phyloP scores from a whole-genome alignment of 2,329 filamentous ascomycete genomes.

The Ophiostoma australiae region DNA sequence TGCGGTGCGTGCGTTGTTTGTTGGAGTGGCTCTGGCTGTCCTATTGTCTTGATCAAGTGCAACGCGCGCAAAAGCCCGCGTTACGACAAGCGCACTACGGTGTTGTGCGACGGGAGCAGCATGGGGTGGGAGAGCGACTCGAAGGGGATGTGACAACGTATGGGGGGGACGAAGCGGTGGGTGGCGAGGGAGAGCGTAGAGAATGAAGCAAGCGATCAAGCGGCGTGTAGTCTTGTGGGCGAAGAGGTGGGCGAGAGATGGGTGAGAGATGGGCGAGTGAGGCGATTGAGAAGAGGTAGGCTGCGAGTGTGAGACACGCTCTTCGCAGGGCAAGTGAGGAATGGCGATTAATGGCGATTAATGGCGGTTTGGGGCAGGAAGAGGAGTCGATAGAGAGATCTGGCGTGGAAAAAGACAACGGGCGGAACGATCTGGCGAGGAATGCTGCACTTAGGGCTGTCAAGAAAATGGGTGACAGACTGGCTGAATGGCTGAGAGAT shows the following conservation, averaged over 20 bases:
- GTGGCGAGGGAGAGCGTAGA: not conserved
- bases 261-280: not conserved
- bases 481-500: not conserved
- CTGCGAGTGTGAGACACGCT: conserved; percentile 8
- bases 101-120: conserved; percentile 24
- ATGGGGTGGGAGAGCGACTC: conserved; percentile 21
- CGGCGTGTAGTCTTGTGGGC: not conserved
- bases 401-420: conserved; percentile 13
- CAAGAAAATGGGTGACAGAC: not conserved
- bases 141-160: not conserved
- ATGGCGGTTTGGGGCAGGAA: conserved; percentile 1
- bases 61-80: conserved; percentile 24
- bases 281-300: conserved; percentile 1
- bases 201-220: not conserved
- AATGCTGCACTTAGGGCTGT: conserved; percentile 1
- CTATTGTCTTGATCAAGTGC: conserved; percentile 12
- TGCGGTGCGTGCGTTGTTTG: conserved; percentile 10
- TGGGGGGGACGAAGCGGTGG: not conserved
- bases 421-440: not conserved
- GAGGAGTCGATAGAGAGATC: conserved; percentile 10
- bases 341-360: not conserved
- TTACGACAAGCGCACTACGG: conserved; percentile 25
- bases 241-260: too few relatives aligned
- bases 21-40: not conserved
- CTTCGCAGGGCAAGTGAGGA: conserved; percentile 4